These are phyloP conservation scores for Arthrobotrys megalospora DNA, from an alignment of 2,329 filamentous ascomycete species.

Conservation along the genomic window DNA sequence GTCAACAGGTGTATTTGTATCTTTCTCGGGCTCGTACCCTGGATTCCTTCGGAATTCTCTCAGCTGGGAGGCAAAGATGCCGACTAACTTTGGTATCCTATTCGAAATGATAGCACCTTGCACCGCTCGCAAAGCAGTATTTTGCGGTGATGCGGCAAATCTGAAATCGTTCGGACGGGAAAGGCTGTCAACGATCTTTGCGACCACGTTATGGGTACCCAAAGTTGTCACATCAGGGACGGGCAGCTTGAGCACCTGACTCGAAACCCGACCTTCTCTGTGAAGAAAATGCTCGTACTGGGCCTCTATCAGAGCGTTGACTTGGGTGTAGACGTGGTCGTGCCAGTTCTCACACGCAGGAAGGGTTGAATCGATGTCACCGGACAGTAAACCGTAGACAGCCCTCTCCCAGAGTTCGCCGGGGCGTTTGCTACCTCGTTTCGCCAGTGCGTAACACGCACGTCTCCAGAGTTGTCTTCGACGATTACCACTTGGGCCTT, in stretches of 20 bases:
- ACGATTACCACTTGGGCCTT: conserved; percentile 67
- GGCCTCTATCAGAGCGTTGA: conserved; percentile 85
- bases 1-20: conserved; percentile 68
- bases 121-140: conserved; percentile 78
- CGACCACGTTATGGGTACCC: conserved; percentile 67
- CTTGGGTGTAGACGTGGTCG: conserved; percentile 87
- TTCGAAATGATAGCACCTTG: conserved; percentile 80
- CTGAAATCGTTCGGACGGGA: conserved; percentile 52
- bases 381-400: conserved; percentile 90
- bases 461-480: conserved; percentile 77
- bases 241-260: conserved; percentile 74
- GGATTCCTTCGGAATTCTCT: conserved; percentile 70
- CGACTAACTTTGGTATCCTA: conserved; percentile 62
- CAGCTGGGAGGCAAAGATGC: conserved; percentile 62
- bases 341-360: conserved; percentile 83
- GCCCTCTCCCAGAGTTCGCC: conserved; percentile 86
- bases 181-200: conserved; percentile 72
- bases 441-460: conserved; percentile 80
- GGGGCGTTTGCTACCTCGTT: conserved; percentile 73
- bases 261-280: conserved; percentile 72
- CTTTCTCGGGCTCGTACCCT: conserved; percentile 69
- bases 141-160: conserved; percentile 72
- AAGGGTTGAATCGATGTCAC: conserved; percentile 81
- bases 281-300: conserved; percentile 82
- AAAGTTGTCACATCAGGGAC: conserved; percentile 74